These are phyloP conservation scores for Starmera pachycereana DNA, from an alignment of 805 yeast species.

Conservation along the genomic window DNA sequence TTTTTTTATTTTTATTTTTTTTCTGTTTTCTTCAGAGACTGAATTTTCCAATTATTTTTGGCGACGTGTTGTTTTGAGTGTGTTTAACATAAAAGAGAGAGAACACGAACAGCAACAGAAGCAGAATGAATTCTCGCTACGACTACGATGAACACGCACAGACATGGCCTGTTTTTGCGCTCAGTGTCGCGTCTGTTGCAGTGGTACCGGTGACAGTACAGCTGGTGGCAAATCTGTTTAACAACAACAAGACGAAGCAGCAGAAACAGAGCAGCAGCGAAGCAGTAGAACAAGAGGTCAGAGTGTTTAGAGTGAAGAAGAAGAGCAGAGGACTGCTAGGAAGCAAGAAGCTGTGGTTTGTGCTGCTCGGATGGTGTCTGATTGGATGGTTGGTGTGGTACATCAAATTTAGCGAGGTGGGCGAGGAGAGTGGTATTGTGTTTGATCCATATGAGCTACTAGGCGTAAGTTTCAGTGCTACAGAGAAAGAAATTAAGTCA, in stretches of 20 bases:
- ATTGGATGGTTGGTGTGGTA: constrained; percentile 27
- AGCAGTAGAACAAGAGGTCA: constrained; percentile 2
- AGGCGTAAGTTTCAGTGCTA: constrained; percentile 57
- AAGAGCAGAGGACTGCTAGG: constrained; percentile 2
- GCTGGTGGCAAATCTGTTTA: constrained; percentile 3
- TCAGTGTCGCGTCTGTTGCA: constrained; percentile 15
- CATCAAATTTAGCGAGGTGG: constrained; percentile 26
- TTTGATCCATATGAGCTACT: constrained; percentile 91
- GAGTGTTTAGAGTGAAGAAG: constrained; percentile 1
- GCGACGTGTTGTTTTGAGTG: too few species aligned
- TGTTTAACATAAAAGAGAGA: too few species aligned
- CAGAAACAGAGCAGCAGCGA: constrained; percentile 4
- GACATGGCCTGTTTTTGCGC: constrained; percentile 20
- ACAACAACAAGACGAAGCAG: background rate
- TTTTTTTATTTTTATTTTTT: background rate
- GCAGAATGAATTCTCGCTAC: constrained; percentile 16
- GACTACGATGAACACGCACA: constrained; percentile 17
- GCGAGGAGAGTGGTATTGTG: constrained; percentile 30
- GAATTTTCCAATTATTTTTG: too few species aligned
- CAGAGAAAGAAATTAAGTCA: constrained; percentile 69
- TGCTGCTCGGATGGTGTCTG: constrained; percentile 16
- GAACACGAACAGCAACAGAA: too few species aligned
- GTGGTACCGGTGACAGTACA: constrained; percentile 14
- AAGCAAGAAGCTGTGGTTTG: constrained; percentile 6
- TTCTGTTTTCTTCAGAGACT: too few species aligned